These are phyloP conservation scores for Sugiyamaella floridensis DNA, from an alignment of 805 yeast species.

Conservation along the genomic window DNA sequence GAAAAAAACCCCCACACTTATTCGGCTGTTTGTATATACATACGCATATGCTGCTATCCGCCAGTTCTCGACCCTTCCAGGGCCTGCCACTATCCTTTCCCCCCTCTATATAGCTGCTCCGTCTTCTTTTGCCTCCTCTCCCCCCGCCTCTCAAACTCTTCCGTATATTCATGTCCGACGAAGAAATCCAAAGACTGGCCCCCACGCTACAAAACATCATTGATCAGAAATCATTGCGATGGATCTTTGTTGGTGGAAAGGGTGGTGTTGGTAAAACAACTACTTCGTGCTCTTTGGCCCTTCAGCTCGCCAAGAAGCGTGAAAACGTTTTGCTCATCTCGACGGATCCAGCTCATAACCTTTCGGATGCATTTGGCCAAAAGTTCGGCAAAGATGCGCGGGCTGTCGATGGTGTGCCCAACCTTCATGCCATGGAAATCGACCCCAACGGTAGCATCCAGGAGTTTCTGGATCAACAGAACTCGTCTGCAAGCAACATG, in stretches of 20 bases:
- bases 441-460: conserved; percentile 92
- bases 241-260: conserved; percentile 99
- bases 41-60: neutral
- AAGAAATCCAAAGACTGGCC: conserved; percentile 25
- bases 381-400: conserved; percentile 97
- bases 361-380: conserved; percentile 97
- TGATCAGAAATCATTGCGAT: conserved; percentile 54
- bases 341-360: conserved; percentile 97
- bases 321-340: conserved; percentile 85
- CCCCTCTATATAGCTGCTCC: neutral
- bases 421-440: conserved; percentile 95
- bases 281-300: conserved; percentile 90
- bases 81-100: neutral
- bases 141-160: neutral
- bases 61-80: neutral
- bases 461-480: conserved; percentile 55
- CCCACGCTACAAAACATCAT: conserved; percentile 37
- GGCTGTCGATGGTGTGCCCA: conserved; percentile 79
- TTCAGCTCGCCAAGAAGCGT: conserved; percentile 80
- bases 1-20: too few species aligned
- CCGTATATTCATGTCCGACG: conserved; percentile 10
- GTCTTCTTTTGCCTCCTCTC: neutral
- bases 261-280: conserved; percentile 99
- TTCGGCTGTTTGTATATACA: neutral
- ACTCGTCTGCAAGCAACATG: conserved; percentile 53